Conservation (phyloP, 495 filamentous ascomycete genomes). For the Cryomyces antarcticus region DNA sequence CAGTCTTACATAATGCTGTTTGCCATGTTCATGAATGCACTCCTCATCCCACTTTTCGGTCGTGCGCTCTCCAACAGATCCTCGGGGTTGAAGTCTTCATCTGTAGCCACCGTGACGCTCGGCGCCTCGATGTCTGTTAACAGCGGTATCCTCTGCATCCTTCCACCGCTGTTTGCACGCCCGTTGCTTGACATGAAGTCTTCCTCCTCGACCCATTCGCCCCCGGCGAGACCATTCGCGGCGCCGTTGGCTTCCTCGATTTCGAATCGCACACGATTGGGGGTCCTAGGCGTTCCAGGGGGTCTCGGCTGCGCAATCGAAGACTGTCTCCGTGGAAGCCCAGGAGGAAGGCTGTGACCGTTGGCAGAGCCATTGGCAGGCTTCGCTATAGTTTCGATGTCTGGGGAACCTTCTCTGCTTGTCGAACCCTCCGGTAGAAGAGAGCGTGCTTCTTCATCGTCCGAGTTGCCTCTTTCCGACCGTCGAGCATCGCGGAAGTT, state of each 20-base stretch:
- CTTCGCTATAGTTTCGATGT: too few relatives aligned
- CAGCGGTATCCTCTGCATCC: conserved; percentile 44
- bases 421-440: neutral
- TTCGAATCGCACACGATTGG: conserved; percentile 77
- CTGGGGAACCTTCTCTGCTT: neutral
- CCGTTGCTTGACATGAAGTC: conserved; percentile 23
- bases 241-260: conserved; percentile 26
- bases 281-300: conserved; percentile 47
- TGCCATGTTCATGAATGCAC: conserved; percentile 96
- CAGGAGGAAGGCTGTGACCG: neutral
- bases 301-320: conserved; percentile 19
- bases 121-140: conserved; percentile 77
- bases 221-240: conserved; percentile 25
- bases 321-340: conserved; percentile 11
- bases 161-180: conserved; percentile 5
- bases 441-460: neutral
- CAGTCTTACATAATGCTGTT: conserved; percentile 64
- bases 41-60: conserved; percentile 44
- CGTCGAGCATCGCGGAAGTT: neutral
- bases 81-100: conserved; percentile 34
- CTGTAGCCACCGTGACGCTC: conserved; percentile 55
- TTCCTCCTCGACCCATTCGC: conserved; percentile 38
- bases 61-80: conserved; percentile 38
- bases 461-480: neutral
- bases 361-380: neutral